Conservation (phyloP, 768 basidiomycete species). For the Leccinum sublutescens region DNA sequence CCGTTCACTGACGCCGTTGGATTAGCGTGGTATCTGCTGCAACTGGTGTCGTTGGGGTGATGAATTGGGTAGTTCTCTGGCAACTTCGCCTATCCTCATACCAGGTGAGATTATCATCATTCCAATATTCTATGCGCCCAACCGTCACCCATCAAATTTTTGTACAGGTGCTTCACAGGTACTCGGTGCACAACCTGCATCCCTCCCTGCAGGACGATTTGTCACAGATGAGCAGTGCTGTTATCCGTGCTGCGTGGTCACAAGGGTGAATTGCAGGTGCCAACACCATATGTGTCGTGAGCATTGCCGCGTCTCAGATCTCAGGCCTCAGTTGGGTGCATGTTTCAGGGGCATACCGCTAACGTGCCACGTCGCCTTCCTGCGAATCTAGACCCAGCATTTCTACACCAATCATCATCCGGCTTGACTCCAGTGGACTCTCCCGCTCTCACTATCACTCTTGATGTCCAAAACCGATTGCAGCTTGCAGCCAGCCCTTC, state of each 20-base stretch:
- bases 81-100: not conserved
- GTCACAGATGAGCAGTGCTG: not conserved
- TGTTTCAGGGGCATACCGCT: not conserved
- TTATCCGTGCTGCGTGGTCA: not conserved
- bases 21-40: not conserved
- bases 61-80: not conserved
- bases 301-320: not conserved
- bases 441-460: not conserved
- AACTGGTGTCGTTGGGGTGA: not conserved
- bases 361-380: not conserved
- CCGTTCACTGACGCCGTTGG: not conserved
- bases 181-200: not conserved
- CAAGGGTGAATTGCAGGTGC: not conserved
- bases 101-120: not conserved
- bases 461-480: not conserved
- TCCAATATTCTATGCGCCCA: not conserved
- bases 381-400: not conserved
- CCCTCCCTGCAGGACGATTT: not conserved
- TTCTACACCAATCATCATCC: not conserved
- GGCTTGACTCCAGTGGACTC: not conserved
- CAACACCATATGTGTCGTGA: not conserved
- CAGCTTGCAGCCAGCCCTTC: not conserved
- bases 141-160: not conserved
- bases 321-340: not conserved
- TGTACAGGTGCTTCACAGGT: not conserved